These are phyloP conservation scores for Alternaria consortialis DNA, from an alignment of 2,329 filamentous ascomycete genomes.

Conservation along the genomic window DNA sequence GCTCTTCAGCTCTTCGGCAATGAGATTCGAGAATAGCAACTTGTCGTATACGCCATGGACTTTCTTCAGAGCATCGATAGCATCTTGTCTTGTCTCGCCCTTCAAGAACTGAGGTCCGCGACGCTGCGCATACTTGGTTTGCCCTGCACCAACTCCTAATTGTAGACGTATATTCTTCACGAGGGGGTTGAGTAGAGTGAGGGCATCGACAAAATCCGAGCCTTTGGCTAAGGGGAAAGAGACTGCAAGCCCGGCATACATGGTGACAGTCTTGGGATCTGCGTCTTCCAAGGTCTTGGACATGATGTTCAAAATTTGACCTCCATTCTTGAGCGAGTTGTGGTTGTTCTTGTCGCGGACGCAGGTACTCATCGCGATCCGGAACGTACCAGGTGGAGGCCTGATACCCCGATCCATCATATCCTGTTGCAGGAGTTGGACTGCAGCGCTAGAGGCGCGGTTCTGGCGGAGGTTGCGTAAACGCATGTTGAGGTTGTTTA, in stretches of 20 bases:
- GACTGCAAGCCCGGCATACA: conserved; percentile 44
- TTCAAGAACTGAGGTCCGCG: conserved; percentile 25
- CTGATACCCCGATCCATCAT: conserved; percentile 38
- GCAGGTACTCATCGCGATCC: conserved; percentile 77
- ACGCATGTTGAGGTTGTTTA: conserved; percentile 73
- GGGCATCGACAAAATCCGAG: conserved; percentile 40
- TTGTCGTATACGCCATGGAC: conserved; percentile 45
- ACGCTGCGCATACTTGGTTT: background rate
- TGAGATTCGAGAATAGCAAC: conserved; percentile 41
- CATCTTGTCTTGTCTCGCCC: conserved; percentile 34
- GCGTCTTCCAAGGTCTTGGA: conserved; percentile 36
- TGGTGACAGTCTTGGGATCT: conserved; percentile 40
- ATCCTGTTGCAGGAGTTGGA: conserved; percentile 63
- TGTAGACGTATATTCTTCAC: conserved; percentile 42
- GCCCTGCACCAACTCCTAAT: conserved; percentile 36
- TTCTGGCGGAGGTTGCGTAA: conserved; percentile 72
- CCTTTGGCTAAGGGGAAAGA: conserved; percentile 42
- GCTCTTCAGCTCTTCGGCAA: conserved; percentile 40
- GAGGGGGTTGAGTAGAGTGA: conserved; percentile 38
- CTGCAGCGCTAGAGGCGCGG: conserved; percentile 70
- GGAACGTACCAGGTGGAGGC: conserved; percentile 65
- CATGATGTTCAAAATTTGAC: conserved; percentile 65
- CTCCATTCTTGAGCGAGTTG: conserved; percentile 72
- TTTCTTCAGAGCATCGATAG: conserved; percentile 36
- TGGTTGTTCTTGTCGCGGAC: conserved; percentile 78